These are phyloP conservation scores for Ustilago curta DNA, from an alignment of 1,284 basidiomycete genomes.

Conservation along the genomic window DNA sequence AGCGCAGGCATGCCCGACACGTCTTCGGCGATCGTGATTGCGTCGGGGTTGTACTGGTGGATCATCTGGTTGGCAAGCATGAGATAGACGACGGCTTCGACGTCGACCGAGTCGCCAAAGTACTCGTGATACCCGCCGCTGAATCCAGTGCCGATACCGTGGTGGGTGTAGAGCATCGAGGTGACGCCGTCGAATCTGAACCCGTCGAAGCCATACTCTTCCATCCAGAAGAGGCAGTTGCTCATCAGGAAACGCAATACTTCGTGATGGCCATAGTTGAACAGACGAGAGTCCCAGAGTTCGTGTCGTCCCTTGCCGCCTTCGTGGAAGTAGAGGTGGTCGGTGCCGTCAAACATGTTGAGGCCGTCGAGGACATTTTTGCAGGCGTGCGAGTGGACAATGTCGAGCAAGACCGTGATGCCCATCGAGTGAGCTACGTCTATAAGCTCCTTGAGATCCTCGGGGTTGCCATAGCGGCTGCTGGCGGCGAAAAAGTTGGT, in stretches of 20 bases:
- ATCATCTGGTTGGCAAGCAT: constrained; percentile 96
- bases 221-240: constrained; percentile 94
- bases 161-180: constrained; percentile 97
- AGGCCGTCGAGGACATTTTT: constrained; percentile 97
- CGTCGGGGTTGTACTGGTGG: constrained; percentile 81
- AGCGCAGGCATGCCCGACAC: constrained; percentile 98
- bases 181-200: constrained; percentile 99
- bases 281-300: constrained; percentile 88
- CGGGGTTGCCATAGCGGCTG: constrained; percentile 86
- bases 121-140: constrained; percentile 98
- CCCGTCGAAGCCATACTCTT: constrained; percentile 94
- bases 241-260: constrained; percentile 93
- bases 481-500: constrained; percentile 98
- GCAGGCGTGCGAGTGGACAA: constrained; percentile 97
- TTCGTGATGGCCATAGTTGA: constrained; percentile 95
- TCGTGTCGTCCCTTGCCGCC: constrained; percentile 90
- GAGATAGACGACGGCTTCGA: constrained; percentile 91
- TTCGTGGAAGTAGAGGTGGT: constrained; percentile 96
- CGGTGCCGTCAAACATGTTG: constrained; percentile 94
- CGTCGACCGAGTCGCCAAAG: constrained; percentile 85
- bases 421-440: constrained; percentile 95
- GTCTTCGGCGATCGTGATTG: constrained; percentile 95
- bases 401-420: constrained; percentile 90
- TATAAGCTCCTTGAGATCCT: constrained; percentile 93
- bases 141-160: constrained; percentile 97